These are phyloP conservation scores for Suillus subluteus DNA, from an alignment of 768 basidiomycete genomes.

Conservation along the genomic window DNA sequence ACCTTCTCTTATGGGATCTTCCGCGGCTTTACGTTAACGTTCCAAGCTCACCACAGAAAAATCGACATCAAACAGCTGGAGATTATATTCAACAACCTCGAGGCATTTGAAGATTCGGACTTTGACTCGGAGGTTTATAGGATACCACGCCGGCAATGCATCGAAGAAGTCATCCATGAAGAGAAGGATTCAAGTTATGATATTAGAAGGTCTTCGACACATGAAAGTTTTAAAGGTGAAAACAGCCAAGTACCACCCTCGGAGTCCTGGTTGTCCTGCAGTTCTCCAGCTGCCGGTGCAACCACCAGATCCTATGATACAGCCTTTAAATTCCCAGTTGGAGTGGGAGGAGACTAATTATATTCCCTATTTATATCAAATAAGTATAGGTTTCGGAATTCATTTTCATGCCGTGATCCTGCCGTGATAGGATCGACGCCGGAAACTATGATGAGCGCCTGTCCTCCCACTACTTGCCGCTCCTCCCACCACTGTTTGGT, in stretches of 20 bases:
- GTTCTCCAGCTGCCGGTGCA: too few relatives aligned
- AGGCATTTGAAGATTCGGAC: neutral
- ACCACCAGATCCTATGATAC: too few relatives aligned
- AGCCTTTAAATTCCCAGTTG: neutral
- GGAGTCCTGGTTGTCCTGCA: neutral
- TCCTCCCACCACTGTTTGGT: neutral
- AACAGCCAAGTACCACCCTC: neutral
- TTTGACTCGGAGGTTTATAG: neutral
- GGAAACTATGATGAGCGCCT: neutral
- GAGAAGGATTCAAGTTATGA: neutral
- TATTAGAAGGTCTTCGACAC: neutral
- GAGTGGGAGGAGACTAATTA: neutral
- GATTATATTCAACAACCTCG: neutral
- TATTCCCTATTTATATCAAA: neutral
- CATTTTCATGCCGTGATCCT: neutral
- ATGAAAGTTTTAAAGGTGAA: neutral
- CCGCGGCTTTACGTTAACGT: neutral
- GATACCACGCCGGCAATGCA: neutral
- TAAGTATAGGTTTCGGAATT: neutral
- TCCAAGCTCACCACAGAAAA: neutral
- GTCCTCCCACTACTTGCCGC: neutral
- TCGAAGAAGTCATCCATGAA: neutral
- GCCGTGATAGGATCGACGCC: neutral
- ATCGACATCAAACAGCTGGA: neutral
- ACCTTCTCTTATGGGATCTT: constrained; percentile 8